A percentile compares a stretch with the other conserved stretches of the same genome.
Conservation (phyloP, 306 rosid genomes). For the Cajanus cajan region DNA sequence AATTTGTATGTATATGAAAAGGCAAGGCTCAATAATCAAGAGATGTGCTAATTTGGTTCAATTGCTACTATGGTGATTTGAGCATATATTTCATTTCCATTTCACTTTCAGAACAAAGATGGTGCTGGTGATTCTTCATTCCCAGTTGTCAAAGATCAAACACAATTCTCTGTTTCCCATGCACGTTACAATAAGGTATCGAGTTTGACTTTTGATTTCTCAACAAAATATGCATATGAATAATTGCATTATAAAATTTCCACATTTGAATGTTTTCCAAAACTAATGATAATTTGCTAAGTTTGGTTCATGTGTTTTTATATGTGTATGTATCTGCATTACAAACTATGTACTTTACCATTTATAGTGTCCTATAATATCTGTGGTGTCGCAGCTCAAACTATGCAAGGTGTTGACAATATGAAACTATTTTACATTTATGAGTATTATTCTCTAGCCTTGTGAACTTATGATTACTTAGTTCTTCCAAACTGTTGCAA, state of each 20-base stretch:
- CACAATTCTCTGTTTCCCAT: constrained; percentile 86
- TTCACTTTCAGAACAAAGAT: constrained; percentile 67
- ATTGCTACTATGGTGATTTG: neutral
- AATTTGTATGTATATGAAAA: constrained; percentile 86
- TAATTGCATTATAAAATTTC: neutral
- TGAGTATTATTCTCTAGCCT: neutral
- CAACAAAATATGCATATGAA: neutral
- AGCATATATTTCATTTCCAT: constrained; percentile 15
- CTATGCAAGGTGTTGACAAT: neutral
- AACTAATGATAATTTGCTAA: neutral
- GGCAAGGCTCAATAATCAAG: constrained; percentile 54
- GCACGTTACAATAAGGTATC: constrained; percentile 94
- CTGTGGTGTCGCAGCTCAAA: neutral
- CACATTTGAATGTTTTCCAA: neutral
- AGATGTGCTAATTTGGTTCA: constrained; percentile 21
- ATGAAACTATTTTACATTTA: neutral
- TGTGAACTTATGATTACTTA: neutral
- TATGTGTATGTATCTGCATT: neutral
- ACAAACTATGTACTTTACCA: neutral
- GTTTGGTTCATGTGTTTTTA: neutral
- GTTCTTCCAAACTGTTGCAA: neutral
- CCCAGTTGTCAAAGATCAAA: constrained; percentile 77
- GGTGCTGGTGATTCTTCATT: constrained; percentile 87
- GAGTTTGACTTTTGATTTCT: constrained; percentile 18
- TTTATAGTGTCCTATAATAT: neutral